Evolutionary conservation across 768 basidiomycete genomes (phyloP).

Genomic region (Tylopilus cervinicoccineus): DNA sequence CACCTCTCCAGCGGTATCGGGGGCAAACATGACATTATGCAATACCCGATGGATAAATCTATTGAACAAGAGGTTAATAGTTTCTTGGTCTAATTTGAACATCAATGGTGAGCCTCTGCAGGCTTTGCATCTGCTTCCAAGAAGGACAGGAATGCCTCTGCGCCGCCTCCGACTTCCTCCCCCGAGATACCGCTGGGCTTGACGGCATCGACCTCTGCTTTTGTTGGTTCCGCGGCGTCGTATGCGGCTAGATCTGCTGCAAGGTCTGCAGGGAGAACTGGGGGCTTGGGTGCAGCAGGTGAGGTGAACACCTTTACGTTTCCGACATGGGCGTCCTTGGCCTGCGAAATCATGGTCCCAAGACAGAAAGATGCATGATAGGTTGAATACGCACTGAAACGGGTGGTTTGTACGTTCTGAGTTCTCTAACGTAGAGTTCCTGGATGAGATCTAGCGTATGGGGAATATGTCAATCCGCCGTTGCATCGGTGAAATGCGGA

Average conservation of each 20-base stretch:
- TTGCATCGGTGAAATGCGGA: conserved; percentile 27
- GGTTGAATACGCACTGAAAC: conserved; percentile 50
- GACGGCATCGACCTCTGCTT: conserved; percentile 39
- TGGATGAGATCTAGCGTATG: conserved; percentile 74
- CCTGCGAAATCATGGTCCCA: conserved; percentile 41
- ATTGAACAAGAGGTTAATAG: conserved; percentile 9
- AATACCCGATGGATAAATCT: conserved; percentile 8
- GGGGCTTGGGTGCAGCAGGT: conserved; percentile 71
- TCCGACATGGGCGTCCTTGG: conserved; percentile 87
- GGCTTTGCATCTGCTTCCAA: conserved; percentile 78
- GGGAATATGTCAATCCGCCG: background rate
- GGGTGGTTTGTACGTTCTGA: conserved; percentile 85
- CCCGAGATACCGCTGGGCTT: conserved; percentile 22
- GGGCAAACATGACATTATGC: background rate
- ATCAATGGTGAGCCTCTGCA: conserved; percentile 53
- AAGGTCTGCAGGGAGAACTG: conserved; percentile 75
- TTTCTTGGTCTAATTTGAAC: conserved; percentile 11
- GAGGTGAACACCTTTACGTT: conserved; percentile 77
- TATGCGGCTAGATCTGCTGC: conserved; percentile 87
- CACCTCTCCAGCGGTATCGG: background rate
- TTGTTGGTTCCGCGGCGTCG: conserved; percentile 72
- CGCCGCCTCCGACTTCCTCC: conserved; percentile 38
- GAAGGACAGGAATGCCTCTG: conserved; percentile 75
- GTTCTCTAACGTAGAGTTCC: conserved; percentile 86
- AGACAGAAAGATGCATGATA: background rate